phyloP scores from a whole-genome alignment of 2,329 filamentous ascomycete genomes.

The Ramularia endophylla region DNA sequence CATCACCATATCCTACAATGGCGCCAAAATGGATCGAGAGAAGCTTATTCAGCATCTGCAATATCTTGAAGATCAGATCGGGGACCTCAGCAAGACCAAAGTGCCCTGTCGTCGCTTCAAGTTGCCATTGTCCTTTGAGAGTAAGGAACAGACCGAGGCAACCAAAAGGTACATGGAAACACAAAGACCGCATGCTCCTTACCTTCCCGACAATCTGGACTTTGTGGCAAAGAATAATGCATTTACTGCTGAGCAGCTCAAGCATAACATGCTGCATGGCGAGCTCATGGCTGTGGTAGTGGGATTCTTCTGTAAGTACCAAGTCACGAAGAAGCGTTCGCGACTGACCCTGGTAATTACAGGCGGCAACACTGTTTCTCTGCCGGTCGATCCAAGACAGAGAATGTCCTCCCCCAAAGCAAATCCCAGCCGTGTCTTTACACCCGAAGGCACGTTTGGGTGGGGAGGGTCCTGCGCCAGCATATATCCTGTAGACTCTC shows the following conservation, averaged over 20 bases:
- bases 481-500: conserved; percentile 52
- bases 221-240: conserved; percentile 54
- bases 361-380: conserved; percentile 43
- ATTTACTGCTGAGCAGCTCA: conserved; percentile 44
- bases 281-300: conserved; percentile 49
- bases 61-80: conserved; percentile 36
- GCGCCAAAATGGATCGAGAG: conserved; percentile 30
- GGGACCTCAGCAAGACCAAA: conserved; percentile 36
- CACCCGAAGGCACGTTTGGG: conserved; percentile 50
- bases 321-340: no score
- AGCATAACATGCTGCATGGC: conserved; percentile 46
- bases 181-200: conserved; percentile 55
- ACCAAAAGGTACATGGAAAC: conserved; percentile 57
- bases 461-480: conserved; percentile 52
- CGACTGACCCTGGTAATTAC: no score
- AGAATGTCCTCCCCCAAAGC: conserved; percentile 51
- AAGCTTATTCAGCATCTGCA: conserved; percentile 36
- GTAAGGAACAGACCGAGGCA: conserved; percentile 43
- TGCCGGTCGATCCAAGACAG: conserved; percentile 50
- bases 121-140: conserved; percentile 40
- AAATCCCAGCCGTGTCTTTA: conserved; percentile 53
- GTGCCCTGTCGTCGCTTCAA: conserved; percentile 39
- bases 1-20: conserved; percentile 39
- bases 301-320: conserved; percentile 47
- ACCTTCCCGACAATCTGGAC: conserved; percentile 56